These are phyloP conservation scores for Yamadazyma atlantica DNA, from an alignment of 1,139 yeast species.

Conservation along the genomic window DNA sequence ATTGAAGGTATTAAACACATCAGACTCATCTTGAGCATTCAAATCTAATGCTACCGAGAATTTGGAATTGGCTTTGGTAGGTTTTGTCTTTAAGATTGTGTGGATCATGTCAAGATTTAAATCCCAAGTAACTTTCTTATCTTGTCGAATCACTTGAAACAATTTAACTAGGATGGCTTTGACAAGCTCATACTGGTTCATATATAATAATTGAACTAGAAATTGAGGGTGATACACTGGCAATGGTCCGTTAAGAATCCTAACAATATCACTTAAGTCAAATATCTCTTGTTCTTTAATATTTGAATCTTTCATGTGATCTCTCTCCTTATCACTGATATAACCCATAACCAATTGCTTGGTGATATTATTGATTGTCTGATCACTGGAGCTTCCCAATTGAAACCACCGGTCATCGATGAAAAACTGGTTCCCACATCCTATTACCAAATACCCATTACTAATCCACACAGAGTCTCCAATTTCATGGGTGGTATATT, in stretches of 20 bases:
- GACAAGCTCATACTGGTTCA: slow-evolving; percentile 58
- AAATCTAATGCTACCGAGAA: slow-evolving; percentile 21
- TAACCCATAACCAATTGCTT: slow-evolving; percentile 51
- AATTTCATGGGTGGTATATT: slow-evolving; percentile 73
- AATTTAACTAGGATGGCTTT: slow-evolving; percentile 57
- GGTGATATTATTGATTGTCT: slow-evolving; percentile 34
- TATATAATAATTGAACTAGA: slow-evolving; percentile 71
- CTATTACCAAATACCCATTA: slow-evolving; percentile 77
- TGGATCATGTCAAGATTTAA: slow-evolving; percentile 28
- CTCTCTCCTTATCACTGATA: slow-evolving; percentile 9
- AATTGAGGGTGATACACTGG: slow-evolving; percentile 93
- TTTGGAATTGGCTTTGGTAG: slow-evolving; percentile 3
- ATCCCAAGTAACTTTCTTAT: slow-evolving; percentile 35
- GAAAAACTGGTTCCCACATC: slow-evolving; percentile 86
- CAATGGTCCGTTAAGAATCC: slow-evolving; percentile 82
- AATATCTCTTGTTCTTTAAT: slow-evolving; percentile 23
- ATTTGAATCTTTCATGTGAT: not conserved
- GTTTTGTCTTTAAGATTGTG: slow-evolving; percentile 15
- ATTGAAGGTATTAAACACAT: slow-evolving; percentile 43
- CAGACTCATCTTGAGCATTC: slow-evolving; percentile 14
- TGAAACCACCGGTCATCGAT: slow-evolving; percentile 66
- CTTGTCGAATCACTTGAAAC: slow-evolving; percentile 47
- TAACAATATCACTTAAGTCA: slow-evolving; percentile 55
- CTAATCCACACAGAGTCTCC: slow-evolving; percentile 89
- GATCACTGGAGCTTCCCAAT: slow-evolving; percentile 27